Evolutionary conservation across 371 early-diverging fungal species (phyloP), one percentile per base, ranked within the genome.

Genomic region (Mortierella sp.): DNA sequence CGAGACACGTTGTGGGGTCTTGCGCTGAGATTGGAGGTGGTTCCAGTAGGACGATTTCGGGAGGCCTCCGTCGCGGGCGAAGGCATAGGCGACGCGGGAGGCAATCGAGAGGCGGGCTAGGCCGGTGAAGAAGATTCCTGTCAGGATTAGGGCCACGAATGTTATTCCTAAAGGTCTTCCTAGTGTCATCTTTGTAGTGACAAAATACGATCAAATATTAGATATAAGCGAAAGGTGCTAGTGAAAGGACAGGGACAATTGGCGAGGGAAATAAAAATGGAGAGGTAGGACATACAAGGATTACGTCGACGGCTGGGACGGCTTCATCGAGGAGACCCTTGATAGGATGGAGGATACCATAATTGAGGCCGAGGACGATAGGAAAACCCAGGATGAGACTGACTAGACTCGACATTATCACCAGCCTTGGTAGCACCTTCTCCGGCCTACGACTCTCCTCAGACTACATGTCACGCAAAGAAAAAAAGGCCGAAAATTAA

Each of bases 31-130:
- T 27, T 84, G 81, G 1, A 84, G 76, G 38, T 84, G 74, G 29
- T 76, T 84, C 84, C 84, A 81, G n/a, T 84, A 81, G 1, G 74
- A 70, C 1, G 79, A 78, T 29, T 81, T 72, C 7, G 84, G 81
- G 14, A 84, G 32, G 1, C 84, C 84, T 3, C 70, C 84, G 35
- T 84, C 81, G 44, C 84, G 58, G 27, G 84, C 71, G n/a, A 84
- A 74, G n/a, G 79, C 74, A 54, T 84, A 84, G 18, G 63, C 79
- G 46, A 81, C 76, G 3, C 84, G 72, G 4, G 79, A 73, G 8
- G 81, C 81, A 27, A 81, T 68, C 0, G 76, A 51, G 6, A 84
- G 75, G 7, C 84, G 78, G 27, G n/a, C 35, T 24, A 84, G 21
- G 11, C 84, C 84, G 24, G 84, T 72, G 70, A 80, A 84, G 49